Base-by-base conservation (phyloP, 169 alveolate species). In the Cryptosporidium tyzzeri region DNA sequence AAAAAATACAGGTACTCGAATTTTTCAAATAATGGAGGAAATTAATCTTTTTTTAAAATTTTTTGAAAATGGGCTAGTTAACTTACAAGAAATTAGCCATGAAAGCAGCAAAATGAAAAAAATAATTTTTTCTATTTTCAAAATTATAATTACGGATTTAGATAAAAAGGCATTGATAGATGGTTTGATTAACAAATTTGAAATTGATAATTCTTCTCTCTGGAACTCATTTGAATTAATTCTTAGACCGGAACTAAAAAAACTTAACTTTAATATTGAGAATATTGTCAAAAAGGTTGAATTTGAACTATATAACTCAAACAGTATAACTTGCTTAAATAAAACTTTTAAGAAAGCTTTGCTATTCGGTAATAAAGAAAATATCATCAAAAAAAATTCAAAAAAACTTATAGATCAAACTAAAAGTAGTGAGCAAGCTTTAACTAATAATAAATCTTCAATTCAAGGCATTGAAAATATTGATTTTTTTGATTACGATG, bases 401-500 rank as follows among this genome's bases (percentile, higher is more conserved):
- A n/a, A 55, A 26, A 14, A 65, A n/a, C 18, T 3, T 35, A 14
- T 31, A 33, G 8, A 65, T 65, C 16, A 5, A 65, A 65, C 14
- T 5, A 29, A 65, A 1, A 10, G 23, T 14, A 14, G 55, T 5
- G 55, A 48, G 3, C n/a, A 48, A 48, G 2, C 7, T 48, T 48
- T 48, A 48, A 16, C 21, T 48, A 48, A 14, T 48, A 16, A 48
- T 48, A 12, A 48, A 14, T 14, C 55, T 48, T 48, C 8, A 48
- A 48, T 14, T 48, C 55, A 48, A 51, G n/a, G 33, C 31, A n/a
- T 59, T 33, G 45, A 80, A 21, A 33, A 31, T 44, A 41, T 80
- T 45, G 89, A 80, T 45, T 62, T 80, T 31, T 62, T 80, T 26
- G 37, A 80, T 48, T 80, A 80, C 51, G 67, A 80, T 41, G 89